A percentile compares a stretch with the other conserved stretches of the same genome.
Evolutionary conservation across 1,284 basidiomycete species (phyloP).

Genomic region (Apiotrichum gracile): DNA sequence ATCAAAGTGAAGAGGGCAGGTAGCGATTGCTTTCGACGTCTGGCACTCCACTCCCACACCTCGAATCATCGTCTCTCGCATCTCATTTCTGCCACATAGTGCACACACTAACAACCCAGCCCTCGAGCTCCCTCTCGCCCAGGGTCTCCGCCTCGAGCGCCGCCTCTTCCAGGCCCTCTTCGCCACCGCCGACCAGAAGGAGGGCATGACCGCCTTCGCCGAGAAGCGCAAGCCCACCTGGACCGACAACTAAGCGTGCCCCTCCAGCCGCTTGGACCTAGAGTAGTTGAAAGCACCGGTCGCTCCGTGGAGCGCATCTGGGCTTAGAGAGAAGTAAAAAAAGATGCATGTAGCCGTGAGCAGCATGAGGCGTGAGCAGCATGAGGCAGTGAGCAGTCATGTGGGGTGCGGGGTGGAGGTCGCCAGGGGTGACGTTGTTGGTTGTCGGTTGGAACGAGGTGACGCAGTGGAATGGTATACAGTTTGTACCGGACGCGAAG

Average conservation of each 20-base stretch:
- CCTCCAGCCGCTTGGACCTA: neutral
- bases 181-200: slow-evolving; percentile 95
- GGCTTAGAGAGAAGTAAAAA: neutral
- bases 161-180: slow-evolving; percentile 89
- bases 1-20: neutral
- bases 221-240: slow-evolving; percentile 86
- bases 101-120: slow-evolving; percentile 51
- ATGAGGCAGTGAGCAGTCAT: too few relatives aligned
- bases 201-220: slow-evolving; percentile 96
- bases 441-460: too few relatives aligned
- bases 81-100: neutral
- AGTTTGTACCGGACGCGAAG: too few relatives aligned
- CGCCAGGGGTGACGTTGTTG: too few relatives aligned
- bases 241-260: slow-evolving; percentile 33
- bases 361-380: too few relatives aligned
- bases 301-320: neutral
- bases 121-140: slow-evolving; percentile 71
- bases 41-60: neutral
- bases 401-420: too few relatives aligned
- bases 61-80: neutral
- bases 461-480: too few relatives aligned
- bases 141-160: slow-evolving; percentile 83
- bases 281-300: neutral
- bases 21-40: too few relatives aligned
- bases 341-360: slow-evolving; percentile 2